Evolutionary conservation across 2,329 filamentous ascomycete species (phyloP).

Genomic region (Didymellaceae sp.): DNA sequence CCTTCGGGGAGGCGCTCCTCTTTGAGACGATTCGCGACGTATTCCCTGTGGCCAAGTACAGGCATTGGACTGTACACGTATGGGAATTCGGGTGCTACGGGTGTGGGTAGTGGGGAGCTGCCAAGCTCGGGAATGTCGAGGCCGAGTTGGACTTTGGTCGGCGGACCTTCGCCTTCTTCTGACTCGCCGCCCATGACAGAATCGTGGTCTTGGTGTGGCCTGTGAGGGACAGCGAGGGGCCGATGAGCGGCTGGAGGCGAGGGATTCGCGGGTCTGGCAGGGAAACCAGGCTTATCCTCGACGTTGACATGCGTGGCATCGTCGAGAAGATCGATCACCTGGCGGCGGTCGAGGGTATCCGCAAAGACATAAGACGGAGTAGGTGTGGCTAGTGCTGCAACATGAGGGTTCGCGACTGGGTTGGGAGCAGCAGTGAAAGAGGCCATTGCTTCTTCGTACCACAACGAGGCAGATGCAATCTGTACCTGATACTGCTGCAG

Average conservation of each 20-base stretch:
- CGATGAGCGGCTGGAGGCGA: slow-evolving; percentile 18
- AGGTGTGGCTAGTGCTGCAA: slow-evolving; percentile 21
- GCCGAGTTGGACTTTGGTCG: slow-evolving; percentile 30
- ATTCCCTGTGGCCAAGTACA: slow-evolving; percentile 45
- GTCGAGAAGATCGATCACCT: slow-evolving; percentile 35
- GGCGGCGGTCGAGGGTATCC: slow-evolving; percentile 35
- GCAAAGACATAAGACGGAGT: slow-evolving; percentile 26
- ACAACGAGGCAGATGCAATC: slow-evolving; percentile 40
- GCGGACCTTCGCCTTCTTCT: slow-evolving; percentile 30
- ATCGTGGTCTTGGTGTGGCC: slow-evolving; percentile 18
- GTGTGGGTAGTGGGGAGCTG: slow-evolving; percentile 18
- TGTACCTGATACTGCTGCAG: slow-evolving; percentile 47
- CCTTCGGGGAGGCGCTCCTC: slow-evolving; percentile 60
- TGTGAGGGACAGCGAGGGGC: slow-evolving; percentile 11
- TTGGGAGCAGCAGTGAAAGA: slow-evolving; percentile 33
- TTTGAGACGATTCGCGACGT: slow-evolving; percentile 46
- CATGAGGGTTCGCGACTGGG: slow-evolving; percentile 8
- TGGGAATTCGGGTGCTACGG: slow-evolving; percentile 37
- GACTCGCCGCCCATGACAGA: slow-evolving; percentile 28
- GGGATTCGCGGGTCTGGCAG: slow-evolving; percentile 5
- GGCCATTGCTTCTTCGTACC: slow-evolving; percentile 37
- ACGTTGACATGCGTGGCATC: slow-evolving; percentile 22
- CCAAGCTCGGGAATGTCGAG: slow-evolving; percentile 20
- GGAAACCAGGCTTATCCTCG: slow-evolving; percentile 9
- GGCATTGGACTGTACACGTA: slow-evolving; percentile 39